Percentiles rank a stretch among this genome's conserved stretches.
Conservation (phyloP, 148 eudicot genomes). For the Cornus kousa region DNA sequence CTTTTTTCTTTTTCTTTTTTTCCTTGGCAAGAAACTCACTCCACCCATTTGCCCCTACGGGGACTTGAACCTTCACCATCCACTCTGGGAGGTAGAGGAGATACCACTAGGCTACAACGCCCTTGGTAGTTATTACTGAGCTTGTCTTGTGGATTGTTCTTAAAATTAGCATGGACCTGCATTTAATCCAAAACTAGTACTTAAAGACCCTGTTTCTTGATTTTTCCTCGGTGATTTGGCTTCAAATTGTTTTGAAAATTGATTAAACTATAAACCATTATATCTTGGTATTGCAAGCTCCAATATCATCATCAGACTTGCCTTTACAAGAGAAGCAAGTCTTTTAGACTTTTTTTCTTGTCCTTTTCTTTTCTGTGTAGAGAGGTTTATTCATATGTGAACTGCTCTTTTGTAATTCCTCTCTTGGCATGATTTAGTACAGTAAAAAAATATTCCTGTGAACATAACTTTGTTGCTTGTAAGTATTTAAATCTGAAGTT, state of each 20-base stretch:
- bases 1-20: too few species aligned
- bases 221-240: neutral
- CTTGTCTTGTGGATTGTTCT: neutral
- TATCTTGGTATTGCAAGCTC: neutral
- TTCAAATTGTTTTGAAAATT: neutral
- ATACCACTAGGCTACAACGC: too few species aligned
- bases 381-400: neutral
- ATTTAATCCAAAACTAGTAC: neutral
- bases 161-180: neutral
- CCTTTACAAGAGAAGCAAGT: too few species aligned
- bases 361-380: neutral
- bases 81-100: too few species aligned
- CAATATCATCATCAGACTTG: neutral
- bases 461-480: neutral
- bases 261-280: neutral
- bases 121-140: too few species aligned
- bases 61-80: too few species aligned
- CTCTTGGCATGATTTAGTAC: neutral
- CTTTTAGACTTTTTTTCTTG: too few species aligned
- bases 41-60: too few species aligned
- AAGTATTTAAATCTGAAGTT: slow-evolving; percentile 1
- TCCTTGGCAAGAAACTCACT: too few species aligned
- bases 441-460: neutral
- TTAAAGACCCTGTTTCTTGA: too few species aligned
- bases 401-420: neutral